Evolutionary conservation across 164 flowering plant species (phyloP).

Genomic region (Chimonanthus salicifolius): DNA sequence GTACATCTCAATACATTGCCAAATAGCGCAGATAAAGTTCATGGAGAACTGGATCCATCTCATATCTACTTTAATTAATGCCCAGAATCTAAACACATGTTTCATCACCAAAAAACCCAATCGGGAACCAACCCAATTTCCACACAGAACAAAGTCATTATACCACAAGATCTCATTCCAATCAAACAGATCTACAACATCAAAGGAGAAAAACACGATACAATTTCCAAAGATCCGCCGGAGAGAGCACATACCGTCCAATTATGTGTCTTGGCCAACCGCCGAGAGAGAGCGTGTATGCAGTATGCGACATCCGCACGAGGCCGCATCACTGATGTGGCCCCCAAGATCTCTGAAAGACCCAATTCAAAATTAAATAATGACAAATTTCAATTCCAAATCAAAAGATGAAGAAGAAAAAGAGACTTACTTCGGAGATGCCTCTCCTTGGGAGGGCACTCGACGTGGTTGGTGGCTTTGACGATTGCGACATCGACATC

Average conservation of each 20-base stretch:
- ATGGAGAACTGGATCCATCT: background rate
- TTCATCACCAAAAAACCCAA: background rate
- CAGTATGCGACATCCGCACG: slow-evolving; percentile 96
- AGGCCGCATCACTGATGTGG: slow-evolving; percentile 80
- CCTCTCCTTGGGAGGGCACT: slow-evolving; percentile 91
- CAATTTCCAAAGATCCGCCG: background rate
- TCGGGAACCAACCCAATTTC: background rate
- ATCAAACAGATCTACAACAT: background rate
- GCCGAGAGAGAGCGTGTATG: slow-evolving; percentile 70
- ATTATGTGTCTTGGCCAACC: slow-evolving; percentile 85
- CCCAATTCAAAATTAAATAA: background rate
- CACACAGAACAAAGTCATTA: background rate
- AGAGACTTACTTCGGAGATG: slow-evolving; percentile 72
- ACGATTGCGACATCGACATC: slow-evolving; percentile 97
- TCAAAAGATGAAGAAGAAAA: slow-evolving; percentile 1
- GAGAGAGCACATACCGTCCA: slow-evolving; percentile 70
- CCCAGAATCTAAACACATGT: background rate
- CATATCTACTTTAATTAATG: background rate
- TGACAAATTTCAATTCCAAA: slow-evolving; percentile 3
- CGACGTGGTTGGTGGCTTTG: slow-evolving; percentile 97
- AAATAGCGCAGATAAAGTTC: background rate
- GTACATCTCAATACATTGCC: background rate
- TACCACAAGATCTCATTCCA: background rate
- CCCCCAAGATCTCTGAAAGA: slow-evolving; percentile 63
- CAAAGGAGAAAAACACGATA: slow-evolving; percentile 2